Evolutionary conservation across 805 yeast species (phyloP).

Genomic region (Ogataea kodamae): DNA sequence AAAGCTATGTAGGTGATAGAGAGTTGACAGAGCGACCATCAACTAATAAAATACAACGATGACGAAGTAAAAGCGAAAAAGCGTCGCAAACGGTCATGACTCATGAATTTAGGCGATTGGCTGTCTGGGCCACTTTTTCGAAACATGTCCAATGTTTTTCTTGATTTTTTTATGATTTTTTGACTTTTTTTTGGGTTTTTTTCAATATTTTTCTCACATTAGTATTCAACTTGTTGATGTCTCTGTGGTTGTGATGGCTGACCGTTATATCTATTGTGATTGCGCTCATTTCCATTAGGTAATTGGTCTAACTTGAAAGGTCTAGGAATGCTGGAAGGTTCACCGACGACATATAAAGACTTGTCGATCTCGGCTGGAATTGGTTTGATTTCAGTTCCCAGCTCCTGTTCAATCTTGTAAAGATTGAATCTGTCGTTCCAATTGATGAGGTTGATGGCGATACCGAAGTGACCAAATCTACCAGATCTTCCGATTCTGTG

Average conservation of each 20-base stretch:
- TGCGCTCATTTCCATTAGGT: constrained; percentile 31
- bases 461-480: constrained; percentile 96
- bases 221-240: constrained; percentile 16
- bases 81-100: constrained; percentile 17
- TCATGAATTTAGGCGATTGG: constrained; percentile 11
- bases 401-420: constrained; percentile 93
- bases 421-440: constrained; percentile 95
- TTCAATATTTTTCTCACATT: constrained; percentile 6
- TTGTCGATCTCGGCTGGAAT: constrained; percentile 93
- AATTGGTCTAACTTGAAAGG: constrained; percentile 75
- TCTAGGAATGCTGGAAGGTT: constrained; percentile 71
- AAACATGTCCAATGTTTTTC: constrained; percentile 8
- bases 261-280: constrained; percentile 26
- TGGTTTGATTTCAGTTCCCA: constrained; percentile 96
- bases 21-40: constrained; percentile 9
- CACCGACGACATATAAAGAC: constrained; percentile 81
- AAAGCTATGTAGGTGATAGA: constrained; percentile 5
- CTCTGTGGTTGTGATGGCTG: constrained; percentile 31
- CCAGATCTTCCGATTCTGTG: constrained; percentile 99
- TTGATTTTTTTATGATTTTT: constrained; percentile 5
- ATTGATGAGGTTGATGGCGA: constrained; percentile 93
- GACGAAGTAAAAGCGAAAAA: constrained; percentile 18
- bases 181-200: constrained; percentile 10
- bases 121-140: constrained; percentile 9
- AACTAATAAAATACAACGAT: constrained; percentile 3